These are phyloP conservation scores for Mycena metata DNA, from an alignment of 768 basidiomycete genomes.

Conservation along the genomic window DNA sequence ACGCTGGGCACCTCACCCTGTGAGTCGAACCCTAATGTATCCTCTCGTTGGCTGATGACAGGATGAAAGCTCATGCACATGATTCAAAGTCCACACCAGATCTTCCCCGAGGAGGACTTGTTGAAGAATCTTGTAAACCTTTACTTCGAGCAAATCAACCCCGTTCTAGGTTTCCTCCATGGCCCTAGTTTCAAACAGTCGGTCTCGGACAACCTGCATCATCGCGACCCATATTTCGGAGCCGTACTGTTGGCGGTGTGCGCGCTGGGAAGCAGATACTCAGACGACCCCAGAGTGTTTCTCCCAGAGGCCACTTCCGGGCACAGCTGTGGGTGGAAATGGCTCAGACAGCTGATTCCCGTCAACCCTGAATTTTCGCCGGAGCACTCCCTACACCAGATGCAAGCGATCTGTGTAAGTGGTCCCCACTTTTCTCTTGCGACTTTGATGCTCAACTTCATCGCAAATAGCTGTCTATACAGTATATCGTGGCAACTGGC, in stretches of 20 bases:
- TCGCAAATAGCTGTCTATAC: constrained; percentile 42
- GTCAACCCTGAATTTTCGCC: constrained; percentile 38
- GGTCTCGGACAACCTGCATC: constrained; percentile 61
- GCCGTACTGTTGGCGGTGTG: constrained; percentile 74
- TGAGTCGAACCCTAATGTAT: background rate
- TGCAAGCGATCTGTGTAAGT: constrained; percentile 5
- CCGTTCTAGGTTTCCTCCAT: constrained; percentile 72
- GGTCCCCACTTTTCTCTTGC: too few species aligned
- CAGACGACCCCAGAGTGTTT: constrained; percentile 60
- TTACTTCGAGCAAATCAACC: constrained; percentile 71
- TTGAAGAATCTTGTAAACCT: constrained; percentile 62
- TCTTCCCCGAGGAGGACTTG: constrained; percentile 66
- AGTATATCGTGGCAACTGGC: constrained; percentile 43
- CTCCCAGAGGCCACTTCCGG: constrained; percentile 52
- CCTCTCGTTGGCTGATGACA: constrained; percentile 31
- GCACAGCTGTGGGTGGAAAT: constrained; percentile 71
- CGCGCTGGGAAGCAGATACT: constrained; percentile 71
- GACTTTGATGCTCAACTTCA: background rate
- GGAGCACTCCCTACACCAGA: background rate
- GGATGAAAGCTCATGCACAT: constrained; percentile 53
- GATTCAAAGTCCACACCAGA: constrained; percentile 41
- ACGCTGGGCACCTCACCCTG: constrained; percentile 33
- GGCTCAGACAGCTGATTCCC: constrained; percentile 71
- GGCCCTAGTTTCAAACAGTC: constrained; percentile 70
- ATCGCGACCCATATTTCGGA: constrained; percentile 64